Percentiles rank a stretch among this genome's conserved stretches.
These are phyloP conservation scores for Ilex paraguariensis DNA, from an alignment of 305 asterid species.

Conservation along the genomic window DNA sequence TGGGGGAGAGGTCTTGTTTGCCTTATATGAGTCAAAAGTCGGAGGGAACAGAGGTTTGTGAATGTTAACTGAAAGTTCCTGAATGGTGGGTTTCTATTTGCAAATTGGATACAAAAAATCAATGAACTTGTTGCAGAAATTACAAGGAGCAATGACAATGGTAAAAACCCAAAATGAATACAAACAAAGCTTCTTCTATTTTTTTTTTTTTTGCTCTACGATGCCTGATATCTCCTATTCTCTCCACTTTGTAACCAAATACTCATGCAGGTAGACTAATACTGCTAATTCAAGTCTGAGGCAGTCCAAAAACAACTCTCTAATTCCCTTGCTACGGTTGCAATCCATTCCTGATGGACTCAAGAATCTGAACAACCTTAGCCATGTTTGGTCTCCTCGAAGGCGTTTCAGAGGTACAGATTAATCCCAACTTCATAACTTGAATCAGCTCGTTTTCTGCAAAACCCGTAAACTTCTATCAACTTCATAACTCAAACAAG, in stretches of 20 bases:
- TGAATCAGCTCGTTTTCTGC: slow-evolving; percentile 73
- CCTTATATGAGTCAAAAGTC: no score
- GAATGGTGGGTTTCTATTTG: no score
- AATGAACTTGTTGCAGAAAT: slow-evolving; percentile 32
- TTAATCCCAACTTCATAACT: slow-evolving; percentile 84
- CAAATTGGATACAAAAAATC: slow-evolving; percentile 1
- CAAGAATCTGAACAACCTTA: slow-evolving; percentile 92
- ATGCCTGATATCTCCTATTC: slow-evolving; percentile 13
- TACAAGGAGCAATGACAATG: slow-evolving; percentile 27
- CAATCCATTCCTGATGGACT: slow-evolving; percentile 70
- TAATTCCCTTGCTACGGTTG: slow-evolving; percentile 23
- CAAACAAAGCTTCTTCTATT: slow-evolving; percentile 51
- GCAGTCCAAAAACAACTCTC: no score
- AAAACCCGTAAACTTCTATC: slow-evolving; percentile 24
- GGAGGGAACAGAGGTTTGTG: no score
- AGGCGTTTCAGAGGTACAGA: slow-evolving; percentile 63
- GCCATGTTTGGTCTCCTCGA: slow-evolving; percentile 96
- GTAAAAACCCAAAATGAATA: slow-evolving; percentile 35
- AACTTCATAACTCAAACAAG: no score
- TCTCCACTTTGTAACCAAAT: slow-evolving; percentile 7
- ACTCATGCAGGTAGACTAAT: neutral
- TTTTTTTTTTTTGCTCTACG: slow-evolving; percentile 18
- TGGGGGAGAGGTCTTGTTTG: no score
- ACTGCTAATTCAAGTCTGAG: neutral
- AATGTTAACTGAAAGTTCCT: no score